Conservation (phyloP, 345 rosid genomes). For the Boechera divaricarpa region DNA sequence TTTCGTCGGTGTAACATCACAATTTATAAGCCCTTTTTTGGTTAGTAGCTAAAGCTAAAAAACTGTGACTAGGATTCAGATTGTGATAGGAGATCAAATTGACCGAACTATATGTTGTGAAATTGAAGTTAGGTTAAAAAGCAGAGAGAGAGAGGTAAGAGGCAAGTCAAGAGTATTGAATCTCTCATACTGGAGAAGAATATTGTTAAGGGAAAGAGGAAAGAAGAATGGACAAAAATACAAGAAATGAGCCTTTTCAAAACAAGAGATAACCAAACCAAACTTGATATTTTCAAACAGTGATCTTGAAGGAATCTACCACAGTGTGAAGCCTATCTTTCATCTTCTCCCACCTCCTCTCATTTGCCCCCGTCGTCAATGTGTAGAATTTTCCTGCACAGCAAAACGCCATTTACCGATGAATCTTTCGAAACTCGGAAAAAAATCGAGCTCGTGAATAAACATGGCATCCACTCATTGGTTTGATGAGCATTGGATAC, state of each 20-base stretch:
- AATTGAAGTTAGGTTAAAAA: conserved; percentile 2
- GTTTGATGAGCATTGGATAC: conserved; percentile 2
- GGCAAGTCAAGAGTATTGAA: conserved; percentile 33
- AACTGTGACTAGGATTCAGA: neutral
- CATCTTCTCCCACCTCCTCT: conserved; percentile 94
- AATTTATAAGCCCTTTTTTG: neutral
- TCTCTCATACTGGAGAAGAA: conserved; percentile 34
- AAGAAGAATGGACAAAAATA: conserved; percentile 41
- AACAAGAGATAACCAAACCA: conserved; percentile 25
- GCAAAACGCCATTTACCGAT: neutral
- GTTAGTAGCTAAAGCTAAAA: neutral
- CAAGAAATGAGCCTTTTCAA: conserved; percentile 18
- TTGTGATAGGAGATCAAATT: neutral
- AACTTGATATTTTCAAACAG: conserved; percentile 44
- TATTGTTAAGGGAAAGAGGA: conserved; percentile 26
- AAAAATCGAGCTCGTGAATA: too few species aligned
- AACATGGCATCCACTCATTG: neutral
- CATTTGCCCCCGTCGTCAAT: conserved; percentile 85
- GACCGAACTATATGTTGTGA: conserved; percentile 2
- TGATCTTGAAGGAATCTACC: conserved; percentile 74
- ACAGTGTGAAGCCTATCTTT: conserved; percentile 77
- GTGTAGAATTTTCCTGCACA: conserved; percentile 81
- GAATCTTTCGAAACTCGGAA: neutral
- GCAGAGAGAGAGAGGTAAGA: neutral
- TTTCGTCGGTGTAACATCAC: neutral